Evolutionary conservation across 257 asterid species (phyloP), one percentile per base, ranked within the genome.

Genomic region (Nicotiana undulata): DNA sequence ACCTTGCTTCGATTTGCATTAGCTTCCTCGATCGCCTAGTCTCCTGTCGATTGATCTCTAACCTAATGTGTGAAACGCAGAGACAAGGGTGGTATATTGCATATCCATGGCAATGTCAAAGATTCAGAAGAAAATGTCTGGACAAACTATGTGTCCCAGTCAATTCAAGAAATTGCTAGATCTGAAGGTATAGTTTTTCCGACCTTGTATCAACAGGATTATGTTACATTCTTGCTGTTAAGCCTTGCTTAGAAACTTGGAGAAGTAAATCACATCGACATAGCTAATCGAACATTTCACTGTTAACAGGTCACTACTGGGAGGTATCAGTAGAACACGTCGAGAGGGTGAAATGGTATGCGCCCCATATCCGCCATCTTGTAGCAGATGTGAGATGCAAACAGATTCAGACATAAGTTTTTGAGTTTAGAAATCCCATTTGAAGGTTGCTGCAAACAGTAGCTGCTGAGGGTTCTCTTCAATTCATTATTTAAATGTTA

Each of bases 311-410:
- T 70, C 89, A 77, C 66, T 22, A 10, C 17, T 96, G 98, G 97
- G 91, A 92, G 74, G 94, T 94, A 28, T 86, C 89, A 0, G 88
- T 91, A 3, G 88, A 90, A 24, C 98, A 94, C 18, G 80, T 91
- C 0, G 98, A 94, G 88, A 93, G 97, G 82, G 99, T 96, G 60
- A 96, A 96, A 87, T 92, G 98, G 97, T 96, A 96, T 44, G 99
- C 98, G 32, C 99, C 99, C 6, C 98, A 85, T 68, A 88, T 92
- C 17, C 97, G 98, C 52, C 99, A 96, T 86, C 92, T 96, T 31
- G 99, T 96, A 40, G 91, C 86, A 20, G 98, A 96, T 74, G 89
- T 94, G 37, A 89, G 88, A 40, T 96, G 99, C 92, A 88, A 78
- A 26, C 28, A 3, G 26, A 24, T 74, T 74, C 24, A 7, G 24